phyloP scores from a whole-genome alignment of 768 basidiomycete genomes.

The Candolleomyces eurysporus region DNA sequence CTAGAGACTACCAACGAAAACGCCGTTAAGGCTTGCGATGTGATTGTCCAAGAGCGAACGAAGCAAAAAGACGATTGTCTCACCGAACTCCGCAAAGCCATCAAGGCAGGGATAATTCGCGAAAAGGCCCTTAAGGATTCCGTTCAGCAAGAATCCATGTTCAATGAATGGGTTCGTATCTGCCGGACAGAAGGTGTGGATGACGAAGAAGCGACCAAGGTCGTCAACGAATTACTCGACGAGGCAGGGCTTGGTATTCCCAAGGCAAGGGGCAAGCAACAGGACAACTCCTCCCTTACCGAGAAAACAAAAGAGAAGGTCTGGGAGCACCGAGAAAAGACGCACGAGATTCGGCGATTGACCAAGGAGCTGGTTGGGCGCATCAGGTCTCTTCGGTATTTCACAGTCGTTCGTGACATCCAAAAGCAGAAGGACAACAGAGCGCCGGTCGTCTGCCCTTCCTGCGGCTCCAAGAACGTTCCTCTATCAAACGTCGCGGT shows the following conservation, averaged over 20 bases:
- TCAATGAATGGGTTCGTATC: conserved; percentile 73
- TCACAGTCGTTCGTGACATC: conserved; percentile 85
- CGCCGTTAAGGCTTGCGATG: conserved; percentile 90
- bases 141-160: conserved; percentile 68
- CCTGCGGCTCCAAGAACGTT: conserved; percentile 53
- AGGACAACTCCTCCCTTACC: conserved; percentile 49
- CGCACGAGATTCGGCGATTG: conserved; percentile 80
- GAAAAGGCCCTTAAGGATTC: conserved; percentile 63
- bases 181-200: conserved; percentile 70
- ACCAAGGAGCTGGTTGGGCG: conserved; percentile 89
- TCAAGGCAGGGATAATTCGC: conserved; percentile 63
- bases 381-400: conserved; percentile 87
- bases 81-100: conserved; percentile 61
- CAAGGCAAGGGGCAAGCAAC: conserved; percentile 49
- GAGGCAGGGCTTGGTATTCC: conserved; percentile 51
- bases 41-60: conserved; percentile 81
- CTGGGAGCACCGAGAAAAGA: conserved; percentile 85
- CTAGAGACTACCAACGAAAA: conserved; percentile 66
- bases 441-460: conserved; percentile 58
- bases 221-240: conserved; percentile 57
- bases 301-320: conserved; percentile 58
- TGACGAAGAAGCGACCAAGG: conserved; percentile 71
- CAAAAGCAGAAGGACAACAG: conserved; percentile 71
- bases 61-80: conserved; percentile 80
- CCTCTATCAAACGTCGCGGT: conserved; percentile 74